Evolutionary conservation across 1,284 basidiomycete genomes (phyloP).

Genomic region (Phellinidium pouzarii): DNA sequence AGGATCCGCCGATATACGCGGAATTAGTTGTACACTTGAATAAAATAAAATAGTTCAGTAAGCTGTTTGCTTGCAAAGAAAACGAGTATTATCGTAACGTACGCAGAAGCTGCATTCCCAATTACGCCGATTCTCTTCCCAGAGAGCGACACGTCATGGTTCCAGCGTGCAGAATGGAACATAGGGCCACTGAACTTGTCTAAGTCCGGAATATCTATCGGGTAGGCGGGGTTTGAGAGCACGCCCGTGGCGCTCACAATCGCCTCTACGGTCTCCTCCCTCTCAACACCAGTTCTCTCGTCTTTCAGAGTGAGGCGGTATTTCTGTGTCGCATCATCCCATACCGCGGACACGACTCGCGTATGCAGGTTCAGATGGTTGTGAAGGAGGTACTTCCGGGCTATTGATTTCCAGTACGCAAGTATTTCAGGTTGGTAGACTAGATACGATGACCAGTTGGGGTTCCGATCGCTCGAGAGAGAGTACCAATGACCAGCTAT

Average conservation of each 20-base stretch:
- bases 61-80: slow-evolving; percentile 8
- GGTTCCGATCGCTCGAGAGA: slow-evolving; percentile 48
- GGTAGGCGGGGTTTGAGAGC: slow-evolving; percentile 36
- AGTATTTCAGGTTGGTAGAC: slow-evolving; percentile 43
- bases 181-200: slow-evolving; percentile 43
- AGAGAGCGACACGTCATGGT: slow-evolving; percentile 44
- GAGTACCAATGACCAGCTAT: slow-evolving; percentile 50
- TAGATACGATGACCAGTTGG: slow-evolving; percentile 41
- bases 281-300: slow-evolving; percentile 18
- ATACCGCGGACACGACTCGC: slow-evolving; percentile 36
- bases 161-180: slow-evolving; percentile 55
- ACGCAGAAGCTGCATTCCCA: slow-evolving; percentile 60
- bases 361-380: slow-evolving; percentile 37
- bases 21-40: slow-evolving; percentile 47
- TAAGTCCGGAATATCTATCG: slow-evolving; percentile 35
- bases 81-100: slow-evolving; percentile 25
- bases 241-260: slow-evolving; percentile 24
- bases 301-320: slow-evolving; percentile 37
- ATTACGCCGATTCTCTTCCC: slow-evolving; percentile 54
- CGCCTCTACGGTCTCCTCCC: slow-evolving; percentile 19
- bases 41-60: neutral
- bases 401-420: slow-evolving; percentile 43
- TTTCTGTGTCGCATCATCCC: slow-evolving; percentile 35
- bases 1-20: slow-evolving; percentile 41
- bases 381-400: slow-evolving; percentile 32